These are phyloP conservation scores for Neofusicoccum sp. DNA, from an alignment of 2,329 filamentous ascomycete species.

Conservation along the genomic window DNA sequence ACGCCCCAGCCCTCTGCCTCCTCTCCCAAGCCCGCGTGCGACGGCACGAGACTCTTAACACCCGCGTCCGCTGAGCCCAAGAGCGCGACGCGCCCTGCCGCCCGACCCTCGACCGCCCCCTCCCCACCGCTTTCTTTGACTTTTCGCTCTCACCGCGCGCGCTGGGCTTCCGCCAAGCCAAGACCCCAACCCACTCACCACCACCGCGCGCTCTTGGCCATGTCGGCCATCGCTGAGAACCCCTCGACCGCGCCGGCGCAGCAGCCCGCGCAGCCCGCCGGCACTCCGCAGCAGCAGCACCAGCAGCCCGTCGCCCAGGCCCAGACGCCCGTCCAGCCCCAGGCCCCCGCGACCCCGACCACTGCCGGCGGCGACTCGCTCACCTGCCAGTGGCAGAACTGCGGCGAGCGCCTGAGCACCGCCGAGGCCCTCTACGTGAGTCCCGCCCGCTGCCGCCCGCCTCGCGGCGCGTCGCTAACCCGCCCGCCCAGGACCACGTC, in stretches of 20 bases:
- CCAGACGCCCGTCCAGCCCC: not conserved
- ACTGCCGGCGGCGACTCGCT: slow-evolving; percentile 43
- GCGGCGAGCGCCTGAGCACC: slow-evolving; percentile 58
- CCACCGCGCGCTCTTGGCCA: slow-evolving; percentile 17
- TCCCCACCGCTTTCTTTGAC: not conserved
- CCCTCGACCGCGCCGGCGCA: not conserved
- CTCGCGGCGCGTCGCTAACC: slow-evolving; percentile 22
- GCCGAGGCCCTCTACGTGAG: slow-evolving; percentile 62
- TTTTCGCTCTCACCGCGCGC: not conserved
- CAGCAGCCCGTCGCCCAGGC: slow-evolving; percentile 6
- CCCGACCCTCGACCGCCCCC: not conserved
- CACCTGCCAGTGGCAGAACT: slow-evolving; percentile 62
- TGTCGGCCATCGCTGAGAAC: slow-evolving; percentile 19
- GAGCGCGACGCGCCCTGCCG: not conserved
- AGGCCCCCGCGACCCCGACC: slow-evolving; percentile 21
- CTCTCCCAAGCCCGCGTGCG: slow-evolving; percentile 14
- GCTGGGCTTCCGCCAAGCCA: slow-evolving; percentile 19
- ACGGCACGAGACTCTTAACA: slow-evolving; percentile 14
- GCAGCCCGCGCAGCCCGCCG: slow-evolving; percentile 4
- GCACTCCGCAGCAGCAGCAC: slow-evolving; percentile 12
- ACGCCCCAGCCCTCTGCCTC: slow-evolving; percentile 14
- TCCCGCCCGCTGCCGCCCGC: not conserved
- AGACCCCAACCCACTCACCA: slow-evolving; percentile 13
- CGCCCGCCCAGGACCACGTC: slow-evolving; percentile 74
- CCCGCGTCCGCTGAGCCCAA: slow-evolving; percentile 2